These are phyloP conservation scores for Allium sativum DNA, from an alignment of 106 monocot species.

Conservation along the genomic window DNA sequence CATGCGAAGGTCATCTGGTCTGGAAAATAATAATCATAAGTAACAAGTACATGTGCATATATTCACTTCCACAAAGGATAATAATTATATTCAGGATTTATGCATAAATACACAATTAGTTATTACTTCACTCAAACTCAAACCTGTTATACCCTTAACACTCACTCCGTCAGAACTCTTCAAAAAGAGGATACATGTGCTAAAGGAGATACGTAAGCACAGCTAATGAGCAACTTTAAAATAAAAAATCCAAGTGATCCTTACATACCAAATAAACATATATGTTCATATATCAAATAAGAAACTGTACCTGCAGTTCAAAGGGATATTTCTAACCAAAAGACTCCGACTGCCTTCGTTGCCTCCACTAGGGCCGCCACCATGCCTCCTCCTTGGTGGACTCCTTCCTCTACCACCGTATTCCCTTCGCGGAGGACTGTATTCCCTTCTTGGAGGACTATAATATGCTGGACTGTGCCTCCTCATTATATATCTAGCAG, in stretches of 20 bases:
- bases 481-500: conserved; percentile 30
- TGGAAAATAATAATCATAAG: conserved; percentile 4
- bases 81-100: no score
- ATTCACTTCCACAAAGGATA: no score
- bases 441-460: conserved; percentile 75
- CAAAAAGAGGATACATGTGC: no score
- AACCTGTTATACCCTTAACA: no score
- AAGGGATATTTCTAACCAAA: conserved; percentile 80
- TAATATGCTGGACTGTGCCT: conserved; percentile 70
- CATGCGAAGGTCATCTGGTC: conserved; percentile 48
- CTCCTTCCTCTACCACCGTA: conserved; percentile 70
- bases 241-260: not conserved
- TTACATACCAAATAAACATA: not conserved
- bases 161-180: no score
- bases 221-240: not conserved
- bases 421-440: conserved; percentile 56
- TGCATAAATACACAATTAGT: no score
- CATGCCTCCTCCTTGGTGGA: conserved; percentile 57
- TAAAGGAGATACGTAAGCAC: no score
- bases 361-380: conserved; percentile 36
- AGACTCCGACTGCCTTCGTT: conserved; percentile 46
- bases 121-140: no score
- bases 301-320: conserved; percentile 51
- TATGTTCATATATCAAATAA: not conserved
- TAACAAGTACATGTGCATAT: no score